Percentiles rank a stretch among this genome's conserved stretches.
Conservation (phyloP, 1,139 yeast genomes). For the Geotrichum klebahnii region DNA sequence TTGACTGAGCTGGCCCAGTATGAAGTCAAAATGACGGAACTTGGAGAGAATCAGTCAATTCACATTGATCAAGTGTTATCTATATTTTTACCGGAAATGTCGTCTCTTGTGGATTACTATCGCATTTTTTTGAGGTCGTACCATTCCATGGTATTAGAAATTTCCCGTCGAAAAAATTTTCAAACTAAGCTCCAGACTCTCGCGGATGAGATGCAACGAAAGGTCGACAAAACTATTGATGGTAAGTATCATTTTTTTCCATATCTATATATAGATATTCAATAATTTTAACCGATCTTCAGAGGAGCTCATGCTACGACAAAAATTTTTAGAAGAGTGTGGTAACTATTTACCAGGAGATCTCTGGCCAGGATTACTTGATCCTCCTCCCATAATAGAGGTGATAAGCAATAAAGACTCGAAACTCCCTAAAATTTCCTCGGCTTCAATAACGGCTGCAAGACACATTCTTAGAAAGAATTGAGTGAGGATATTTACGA, state of each 20-base stretch:
- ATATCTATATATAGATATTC: neutral
- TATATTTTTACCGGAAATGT: conserved; percentile 29
- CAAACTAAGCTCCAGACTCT: conserved; percentile 43
- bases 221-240: conserved; percentile 38
- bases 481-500: neutral
- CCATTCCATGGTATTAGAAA: conserved; percentile 48
- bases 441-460: conserved; percentile 5
- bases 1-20: conserved; percentile 25
- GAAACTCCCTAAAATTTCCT: conserved; percentile 17
- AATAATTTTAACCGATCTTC: neutral
- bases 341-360: conserved; percentile 48
- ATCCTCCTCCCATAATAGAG: conserved; percentile 27
- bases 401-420: conserved; percentile 14
- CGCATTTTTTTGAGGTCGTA: conserved; percentile 49
- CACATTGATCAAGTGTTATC: neutral
- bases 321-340: conserved; percentile 13
- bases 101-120: conserved; percentile 47
- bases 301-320: conserved; percentile 17
- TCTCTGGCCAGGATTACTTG: conserved; percentile 47
- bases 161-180: conserved; percentile 46
- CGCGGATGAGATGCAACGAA: conserved; percentile 42
- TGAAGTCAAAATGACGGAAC: conserved; percentile 8
- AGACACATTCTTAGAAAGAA: conserved; percentile 1
- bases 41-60: neutral
- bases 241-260: neutral